phyloP scores from a whole-genome alignment of 1,284 basidiomycete genomes.

The Earliella scabrosa region DNA sequence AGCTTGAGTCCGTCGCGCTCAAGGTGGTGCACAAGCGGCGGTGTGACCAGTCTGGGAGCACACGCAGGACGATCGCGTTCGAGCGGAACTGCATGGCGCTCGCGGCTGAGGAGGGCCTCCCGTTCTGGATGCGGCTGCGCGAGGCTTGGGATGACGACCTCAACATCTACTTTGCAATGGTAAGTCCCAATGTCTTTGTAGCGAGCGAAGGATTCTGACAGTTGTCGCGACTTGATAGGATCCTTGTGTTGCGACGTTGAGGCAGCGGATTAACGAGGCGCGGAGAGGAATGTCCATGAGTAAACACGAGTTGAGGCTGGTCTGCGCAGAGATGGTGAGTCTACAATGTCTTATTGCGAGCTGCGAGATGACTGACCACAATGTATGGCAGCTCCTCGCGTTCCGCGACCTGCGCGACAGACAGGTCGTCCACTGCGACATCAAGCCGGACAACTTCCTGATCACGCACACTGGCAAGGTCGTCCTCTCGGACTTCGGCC shows the following conservation, averaged over 20 bases:
- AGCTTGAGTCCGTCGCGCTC: conserved; percentile 21
- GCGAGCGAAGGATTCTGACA: not conserved
- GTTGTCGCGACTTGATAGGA: not conserved
- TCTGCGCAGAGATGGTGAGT: conserved; percentile 20
- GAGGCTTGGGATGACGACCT: conserved; percentile 25
- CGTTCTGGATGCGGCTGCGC: conserved; percentile 13
- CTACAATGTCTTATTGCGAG: no score
- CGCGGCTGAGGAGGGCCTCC: not conserved
- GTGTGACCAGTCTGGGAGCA: conserved; percentile 2
- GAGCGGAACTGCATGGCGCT: conserved; percentile 16
- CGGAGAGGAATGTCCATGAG: not conserved
- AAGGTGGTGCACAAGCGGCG: conserved; percentile 30
- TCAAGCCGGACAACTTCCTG: conserved; percentile 71
- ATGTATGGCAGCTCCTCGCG: conserved; percentile 12
- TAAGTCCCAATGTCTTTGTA: conserved; percentile 2
- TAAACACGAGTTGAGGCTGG: not conserved
- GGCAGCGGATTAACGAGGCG: not conserved
- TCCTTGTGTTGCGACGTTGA: conserved; percentile 4
- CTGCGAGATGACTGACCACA: no score
- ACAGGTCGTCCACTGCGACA: conserved; percentile 68
- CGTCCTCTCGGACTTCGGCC: conserved; percentile 70
- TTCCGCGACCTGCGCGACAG: conserved; percentile 45
- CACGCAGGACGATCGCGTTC: not conserved
- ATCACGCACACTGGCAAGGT: conserved; percentile 50
- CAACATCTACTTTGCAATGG: conserved; percentile 30